Conservation (phyloP, 306 rosid genomes). For the Hylodesmum podocarpum region DNA sequence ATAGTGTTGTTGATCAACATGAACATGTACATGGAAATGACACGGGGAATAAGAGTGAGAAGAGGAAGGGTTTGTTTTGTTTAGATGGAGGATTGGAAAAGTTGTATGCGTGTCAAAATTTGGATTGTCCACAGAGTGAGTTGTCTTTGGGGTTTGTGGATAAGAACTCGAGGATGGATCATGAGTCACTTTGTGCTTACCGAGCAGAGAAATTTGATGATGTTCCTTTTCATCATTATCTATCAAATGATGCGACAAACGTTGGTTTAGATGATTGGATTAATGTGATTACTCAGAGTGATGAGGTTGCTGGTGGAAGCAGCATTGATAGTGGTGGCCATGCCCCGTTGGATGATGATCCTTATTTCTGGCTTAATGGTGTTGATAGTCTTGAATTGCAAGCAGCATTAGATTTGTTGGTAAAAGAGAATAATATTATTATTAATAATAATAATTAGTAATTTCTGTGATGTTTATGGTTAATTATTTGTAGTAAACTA, state of each 20-base stretch:
- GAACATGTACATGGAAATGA: no score
- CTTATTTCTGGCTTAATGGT: constrained; percentile 31
- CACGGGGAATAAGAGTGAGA: no score
- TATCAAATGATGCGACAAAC: constrained; percentile 10
- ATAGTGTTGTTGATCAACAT: no score
- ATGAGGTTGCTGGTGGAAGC: neutral
- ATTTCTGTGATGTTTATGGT: neutral
- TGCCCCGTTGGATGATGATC: constrained; percentile 23
- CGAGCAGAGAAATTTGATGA: neutral
- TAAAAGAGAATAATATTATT: neutral
- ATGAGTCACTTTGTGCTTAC: constrained; percentile 7
- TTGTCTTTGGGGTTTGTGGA: constrained; percentile 31
- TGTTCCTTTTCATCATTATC: neutral
- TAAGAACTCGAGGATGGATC: constrained; percentile 33
- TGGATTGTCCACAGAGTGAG: constrained; percentile 17
- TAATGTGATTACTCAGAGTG: constrained; percentile 29
- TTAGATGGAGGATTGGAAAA: neutral
- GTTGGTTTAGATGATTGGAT: constrained; percentile 45
- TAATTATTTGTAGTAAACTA: neutral
- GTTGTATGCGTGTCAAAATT: constrained; percentile 24
- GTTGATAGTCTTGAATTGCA: constrained; percentile 27
- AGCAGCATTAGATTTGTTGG: constrained; percentile 27
- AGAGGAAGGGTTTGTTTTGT: constrained; percentile 38
- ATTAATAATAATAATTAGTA: no score
- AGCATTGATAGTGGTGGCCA: no score